Percentiles rank a stretch among this genome's conserved stretches.
Conservation (phyloP, 306 rosid genomes). For the Vigna nakashimae region DNA sequence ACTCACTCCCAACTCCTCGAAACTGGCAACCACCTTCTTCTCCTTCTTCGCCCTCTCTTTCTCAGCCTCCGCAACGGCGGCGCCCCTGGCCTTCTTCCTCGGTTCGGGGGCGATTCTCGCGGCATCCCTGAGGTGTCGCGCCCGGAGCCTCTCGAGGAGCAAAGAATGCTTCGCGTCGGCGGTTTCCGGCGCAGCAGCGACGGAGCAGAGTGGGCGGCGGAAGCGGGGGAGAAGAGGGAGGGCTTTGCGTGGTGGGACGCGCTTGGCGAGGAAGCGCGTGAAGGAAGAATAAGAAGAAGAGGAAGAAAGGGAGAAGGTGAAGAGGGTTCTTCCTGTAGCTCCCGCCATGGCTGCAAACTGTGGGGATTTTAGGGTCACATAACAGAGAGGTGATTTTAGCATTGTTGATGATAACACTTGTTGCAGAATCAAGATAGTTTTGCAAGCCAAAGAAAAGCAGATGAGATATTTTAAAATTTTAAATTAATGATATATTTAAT, state of each 20-base stretch:
- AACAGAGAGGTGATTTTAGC: background rate
- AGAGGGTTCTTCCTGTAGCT: constrained; percentile 66
- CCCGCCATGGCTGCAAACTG: constrained; percentile 48
- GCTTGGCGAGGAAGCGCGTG: constrained; percentile 53
- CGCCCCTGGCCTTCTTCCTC: constrained; percentile 15
- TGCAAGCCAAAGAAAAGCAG: background rate
- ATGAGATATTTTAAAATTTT: background rate
- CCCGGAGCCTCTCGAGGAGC: constrained; percentile 77
- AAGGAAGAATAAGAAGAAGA: constrained; percentile 40
- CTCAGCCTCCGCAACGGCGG: constrained; percentile 32
- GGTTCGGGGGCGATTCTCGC: constrained; percentile 15
- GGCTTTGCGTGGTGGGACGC: constrained; percentile 56
- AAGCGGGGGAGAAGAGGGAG: constrained; percentile 45
- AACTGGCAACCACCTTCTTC: constrained; percentile 60
- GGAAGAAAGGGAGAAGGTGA: constrained; percentile 50
- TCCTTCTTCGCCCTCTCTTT: constrained; percentile 43
- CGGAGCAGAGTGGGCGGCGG: constrained; percentile 71
- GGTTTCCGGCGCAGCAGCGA: constrained; percentile 42
- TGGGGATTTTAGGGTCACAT: constrained; percentile 36
- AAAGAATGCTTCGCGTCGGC: constrained; percentile 62
- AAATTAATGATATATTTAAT: no score
- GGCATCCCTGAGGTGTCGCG: constrained; percentile 68
- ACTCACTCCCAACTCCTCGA: constrained; percentile 72
- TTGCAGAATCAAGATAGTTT: background rate
- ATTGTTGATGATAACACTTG: background rate